Percentiles rank a stretch among this genome's conserved stretches.
Evolutionary conservation across 2,329 filamentous ascomycete genomes (phyloP).

Genomic region (Ceratocystis alfenasii): DNA sequence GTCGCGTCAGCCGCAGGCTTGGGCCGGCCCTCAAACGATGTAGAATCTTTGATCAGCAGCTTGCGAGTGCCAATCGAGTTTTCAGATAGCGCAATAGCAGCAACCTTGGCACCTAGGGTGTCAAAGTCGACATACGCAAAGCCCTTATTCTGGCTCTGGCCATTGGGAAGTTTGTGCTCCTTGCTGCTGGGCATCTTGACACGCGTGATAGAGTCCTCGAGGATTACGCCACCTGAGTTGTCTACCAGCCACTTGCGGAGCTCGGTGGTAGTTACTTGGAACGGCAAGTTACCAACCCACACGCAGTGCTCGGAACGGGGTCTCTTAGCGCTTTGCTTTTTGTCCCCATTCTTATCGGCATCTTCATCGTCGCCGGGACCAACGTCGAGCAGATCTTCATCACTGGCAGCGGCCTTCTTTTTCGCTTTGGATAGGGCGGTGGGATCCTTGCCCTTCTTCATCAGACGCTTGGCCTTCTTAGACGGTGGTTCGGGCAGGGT

Average conservation of each 20-base stretch:
- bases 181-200: conserved; percentile 55
- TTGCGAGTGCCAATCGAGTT: conserved; percentile 62
- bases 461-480: conserved; percentile 78
- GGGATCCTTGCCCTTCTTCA: conserved; percentile 68
- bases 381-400: conserved; percentile 25
- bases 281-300: conserved; percentile 95
- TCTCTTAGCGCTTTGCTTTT: conserved; percentile 34
- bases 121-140: conserved; percentile 95
- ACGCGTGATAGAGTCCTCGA: conserved; percentile 63
- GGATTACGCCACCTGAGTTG: conserved; percentile 53
- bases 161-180: conserved; percentile 24
- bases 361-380: conserved; percentile 23
- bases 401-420: conserved; percentile 31
- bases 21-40: conserved; percentile 80
- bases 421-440: conserved; percentile 32
- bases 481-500: conserved; percentile 84
- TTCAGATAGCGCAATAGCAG: conserved; percentile 80
- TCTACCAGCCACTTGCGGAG: conserved; percentile 70
- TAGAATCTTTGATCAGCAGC: conserved; percentile 86
- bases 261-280: conserved; percentile 60
- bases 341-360: conserved; percentile 25
- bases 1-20: conserved; percentile 22
- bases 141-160: conserved; percentile 56
- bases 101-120: conserved; percentile 54
- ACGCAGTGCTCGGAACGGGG: conserved; percentile 69